Evolutionary conservation across 805 yeast species (phyloP), one percentile per base, ranked within the genome.

Genomic region (Limtongia smithiae): DNA sequence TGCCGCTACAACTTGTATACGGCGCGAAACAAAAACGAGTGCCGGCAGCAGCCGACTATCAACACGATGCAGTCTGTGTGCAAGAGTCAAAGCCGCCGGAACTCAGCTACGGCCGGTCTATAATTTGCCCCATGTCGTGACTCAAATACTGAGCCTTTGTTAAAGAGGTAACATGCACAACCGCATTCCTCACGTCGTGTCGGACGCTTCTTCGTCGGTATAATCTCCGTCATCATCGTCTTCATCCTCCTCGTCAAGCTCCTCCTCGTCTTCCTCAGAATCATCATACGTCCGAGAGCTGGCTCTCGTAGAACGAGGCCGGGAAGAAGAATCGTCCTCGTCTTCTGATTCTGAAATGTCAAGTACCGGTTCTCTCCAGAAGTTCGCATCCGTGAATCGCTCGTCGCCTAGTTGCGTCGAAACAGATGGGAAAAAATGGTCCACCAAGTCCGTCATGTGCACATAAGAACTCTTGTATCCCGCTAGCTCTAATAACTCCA

Each of bases 361-460:
- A 3, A 76, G 69, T 22, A 90, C 61, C 1, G 96, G 94, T 44
- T 82, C 91, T 56, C 95, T 73, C 98, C 98, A 93, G 65, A 77
- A 93, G 63, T 85, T 90, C 37, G 85, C 85, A 68, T 93, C 98
- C 6, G 87, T 85, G 65, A 72, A 93, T 55, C 78, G 79, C 56
- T 81, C 83, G 46, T 78, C 82, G 8, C 54, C 57, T 4, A 68
- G 62, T 38, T 63, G 65, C 2, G 27, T 47, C 2, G 52, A 44
- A 38, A 80, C 84, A 0, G 97, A 96, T 7, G 98, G 98, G 75
- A 93, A 93, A 66, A 90, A 90, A 66, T 93, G 97, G 68, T 93
- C 98, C 11, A 93, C 97, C 46, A 93, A 74, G 65, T 93, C 97
- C 38, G 93, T 86, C 62, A 93, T 91, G 56, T 82, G 82, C 43